Percentiles rank a stretch among this genome's conserved stretches.
These are phyloP conservation scores for Arthrobotrys entomopaga DNA, from an alignment of 2,329 filamentous ascomycete genomes.

Conservation along the genomic window DNA sequence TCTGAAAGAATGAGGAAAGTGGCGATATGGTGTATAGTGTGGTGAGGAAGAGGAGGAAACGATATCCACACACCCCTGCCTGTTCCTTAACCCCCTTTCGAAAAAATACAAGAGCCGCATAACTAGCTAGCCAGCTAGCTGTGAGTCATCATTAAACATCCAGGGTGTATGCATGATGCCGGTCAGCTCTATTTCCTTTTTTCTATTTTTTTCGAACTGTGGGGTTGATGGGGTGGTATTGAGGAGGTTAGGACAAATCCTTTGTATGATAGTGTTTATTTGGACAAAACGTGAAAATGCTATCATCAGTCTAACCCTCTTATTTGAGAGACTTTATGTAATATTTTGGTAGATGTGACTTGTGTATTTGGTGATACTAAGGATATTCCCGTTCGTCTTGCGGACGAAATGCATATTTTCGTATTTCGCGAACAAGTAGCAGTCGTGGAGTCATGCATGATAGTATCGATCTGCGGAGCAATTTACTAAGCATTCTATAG, in stretches of 20 bases:
- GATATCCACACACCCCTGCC: slow-evolving; percentile 24
- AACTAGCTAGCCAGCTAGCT: no score
- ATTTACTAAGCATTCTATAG: no score
- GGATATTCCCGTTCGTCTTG: no score
- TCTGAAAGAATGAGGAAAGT: slow-evolving; percentile 23
- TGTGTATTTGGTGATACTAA: no score
- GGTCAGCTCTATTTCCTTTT: not conserved
- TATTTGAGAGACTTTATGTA: not conserved
- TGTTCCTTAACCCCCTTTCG: slow-evolving; percentile 18
- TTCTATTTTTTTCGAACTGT: not conserved
- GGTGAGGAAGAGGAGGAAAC: slow-evolving; percentile 11
- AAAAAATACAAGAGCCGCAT: slow-evolving; percentile 12
- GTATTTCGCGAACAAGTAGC: no score
- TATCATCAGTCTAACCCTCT: slow-evolving; percentile 38
- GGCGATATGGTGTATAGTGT: slow-evolving; percentile 16
- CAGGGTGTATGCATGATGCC: not conserved
- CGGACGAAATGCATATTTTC: no score
- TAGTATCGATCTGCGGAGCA: no score
- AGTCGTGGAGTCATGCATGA: no score
- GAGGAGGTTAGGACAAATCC: slow-evolving; percentile 21
- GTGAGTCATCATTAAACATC: slow-evolving; percentile 14
- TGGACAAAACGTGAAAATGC: slow-evolving; percentile 21
- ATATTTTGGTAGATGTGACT: not conserved
- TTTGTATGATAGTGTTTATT: slow-evolving; percentile 28
- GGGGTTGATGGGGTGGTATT: slow-evolving; percentile 15